These are phyloP conservation scores for Mycena capillaripes DNA, from an alignment of 768 basidiomycete genomes.

Conservation along the genomic window DNA sequence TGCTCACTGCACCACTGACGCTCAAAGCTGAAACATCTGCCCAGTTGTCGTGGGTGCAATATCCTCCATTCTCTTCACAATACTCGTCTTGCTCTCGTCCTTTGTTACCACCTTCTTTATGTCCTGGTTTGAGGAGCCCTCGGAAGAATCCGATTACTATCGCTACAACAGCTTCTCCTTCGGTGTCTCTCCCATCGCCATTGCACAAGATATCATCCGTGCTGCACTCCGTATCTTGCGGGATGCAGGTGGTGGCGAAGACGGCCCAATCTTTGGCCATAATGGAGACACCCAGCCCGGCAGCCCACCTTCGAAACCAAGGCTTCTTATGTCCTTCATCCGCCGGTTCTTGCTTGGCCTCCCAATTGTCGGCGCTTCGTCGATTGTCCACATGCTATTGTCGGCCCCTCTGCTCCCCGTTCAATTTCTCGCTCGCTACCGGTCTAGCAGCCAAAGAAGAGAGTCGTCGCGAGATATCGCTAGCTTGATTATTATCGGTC, in stretches of 20 bases:
- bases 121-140: slow-evolving; percentile 69
- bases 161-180: slow-evolving; percentile 49
- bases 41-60: slow-evolving; percentile 76
- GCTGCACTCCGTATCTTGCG: slow-evolving; percentile 73
- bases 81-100: slow-evolving; percentile 77
- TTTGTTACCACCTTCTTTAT: slow-evolving; percentile 79
- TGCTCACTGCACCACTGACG: slow-evolving; percentile 36
- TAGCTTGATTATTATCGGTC: slow-evolving; percentile 72
- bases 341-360: slow-evolving; percentile 84
- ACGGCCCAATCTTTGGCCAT: slow-evolving; percentile 46
- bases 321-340: slow-evolving; percentile 69
- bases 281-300: slow-evolving; percentile 26
- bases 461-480: slow-evolving; percentile 73
- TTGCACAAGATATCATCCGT: slow-evolving; percentile 71
- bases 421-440: slow-evolving; percentile 77
- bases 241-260: slow-evolving; percentile 65
- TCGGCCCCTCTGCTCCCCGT: slow-evolving; percentile 76
- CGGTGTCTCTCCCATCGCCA: slow-evolving; percentile 67
- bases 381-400: slow-evolving; percentile 78
- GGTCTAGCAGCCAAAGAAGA: slow-evolving; percentile 67
- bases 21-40: slow-evolving; percentile 14
- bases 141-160: slow-evolving; percentile 52
- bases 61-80: slow-evolving; percentile 73
- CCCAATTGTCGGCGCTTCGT: slow-evolving; percentile 83
- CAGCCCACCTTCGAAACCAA: slow-evolving; percentile 48